Evolutionary conservation across 208 protist genomes (phyloP).

Genomic region (Acanthamoeba triangularis): DNA sequence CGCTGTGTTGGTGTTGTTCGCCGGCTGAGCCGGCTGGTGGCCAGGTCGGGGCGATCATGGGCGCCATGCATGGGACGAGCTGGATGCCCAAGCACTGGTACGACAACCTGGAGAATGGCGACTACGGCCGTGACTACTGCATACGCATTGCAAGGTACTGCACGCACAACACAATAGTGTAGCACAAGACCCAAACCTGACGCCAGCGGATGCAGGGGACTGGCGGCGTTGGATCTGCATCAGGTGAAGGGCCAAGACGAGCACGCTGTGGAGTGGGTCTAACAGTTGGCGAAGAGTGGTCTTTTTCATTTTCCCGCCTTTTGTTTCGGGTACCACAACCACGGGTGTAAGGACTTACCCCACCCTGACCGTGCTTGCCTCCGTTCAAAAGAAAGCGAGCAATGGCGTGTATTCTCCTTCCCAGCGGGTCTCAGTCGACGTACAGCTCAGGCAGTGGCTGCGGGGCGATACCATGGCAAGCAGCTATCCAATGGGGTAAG

Average conservation of each 20-base stretch:
- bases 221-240: conserved; percentile 26
- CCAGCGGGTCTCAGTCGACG: no score
- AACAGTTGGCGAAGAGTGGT: no score
- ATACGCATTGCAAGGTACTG: background rate
- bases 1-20: background rate
- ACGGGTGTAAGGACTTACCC: no score
- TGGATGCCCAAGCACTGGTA: conserved; percentile 49
- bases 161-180: background rate
- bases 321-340: no score
- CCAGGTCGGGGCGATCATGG: conserved; percentile 45
- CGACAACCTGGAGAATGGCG: conserved; percentile 37
- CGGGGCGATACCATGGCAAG: background rate
- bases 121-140: conserved; percentile 28
- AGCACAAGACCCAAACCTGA: background rate
- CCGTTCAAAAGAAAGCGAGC: no score
- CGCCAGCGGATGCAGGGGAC: background rate
- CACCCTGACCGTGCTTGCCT: no score
- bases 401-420: no score
- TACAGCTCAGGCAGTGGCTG: no score
- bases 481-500: no score
- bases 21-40: background rate
- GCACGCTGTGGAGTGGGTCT: background rate
- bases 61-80: conserved; percentile 21
- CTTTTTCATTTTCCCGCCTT: no score
- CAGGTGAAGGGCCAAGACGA: conserved; percentile 14